A percentile compares a stretch with the other conserved stretches of the same genome.
Conservation (phyloP, 2,329 filamentous ascomycete species). For the Graphiopsis chlorocephala region DNA sequence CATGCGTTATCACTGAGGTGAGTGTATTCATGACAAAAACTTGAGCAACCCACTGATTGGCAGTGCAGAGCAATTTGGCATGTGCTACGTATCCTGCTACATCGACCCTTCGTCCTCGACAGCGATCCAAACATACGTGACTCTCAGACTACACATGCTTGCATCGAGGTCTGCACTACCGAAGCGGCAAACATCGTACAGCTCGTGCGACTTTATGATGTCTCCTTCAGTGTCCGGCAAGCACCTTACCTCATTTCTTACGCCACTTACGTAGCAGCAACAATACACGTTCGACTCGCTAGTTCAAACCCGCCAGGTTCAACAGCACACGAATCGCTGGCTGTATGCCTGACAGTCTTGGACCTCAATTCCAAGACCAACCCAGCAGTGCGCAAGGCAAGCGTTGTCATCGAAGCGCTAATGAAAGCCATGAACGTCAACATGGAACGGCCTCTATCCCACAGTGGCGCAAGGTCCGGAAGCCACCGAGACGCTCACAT, state of each 20-base stretch:
- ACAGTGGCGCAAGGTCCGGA: background rate
- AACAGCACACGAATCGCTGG: conserved; percentile 39
- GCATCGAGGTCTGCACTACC: conserved; percentile 43
- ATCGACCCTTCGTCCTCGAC: conserved; percentile 8
- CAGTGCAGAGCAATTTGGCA: conserved; percentile 9
- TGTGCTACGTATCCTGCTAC: conserved; percentile 5
- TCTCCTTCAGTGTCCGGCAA: conserved; percentile 44
- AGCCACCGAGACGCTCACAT: background rate
- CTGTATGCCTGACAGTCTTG: conserved; percentile 47
- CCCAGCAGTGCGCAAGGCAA: conserved; percentile 46
- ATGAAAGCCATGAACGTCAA: conserved; percentile 45
- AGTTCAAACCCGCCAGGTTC: conserved; percentile 43
- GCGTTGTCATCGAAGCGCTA: conserved; percentile 44
- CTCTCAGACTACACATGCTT: conserved; percentile 42
- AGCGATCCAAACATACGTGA: conserved; percentile 2
- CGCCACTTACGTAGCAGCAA: conserved; percentile 54
- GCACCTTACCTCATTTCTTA: conserved; percentile 55
- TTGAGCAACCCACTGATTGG: background rate
- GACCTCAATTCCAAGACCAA: conserved; percentile 52
- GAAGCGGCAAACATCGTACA: conserved; percentile 46
- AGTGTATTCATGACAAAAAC: background rate
- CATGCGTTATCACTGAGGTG: conserved; percentile 8
- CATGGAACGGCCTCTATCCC: conserved; percentile 9
- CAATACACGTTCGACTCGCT: conserved; percentile 52
- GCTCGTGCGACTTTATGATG: conserved; percentile 45